Percentiles rank a stretch among this genome's conserved stretches.
Evolutionary conservation across 2,329 filamentous ascomycete genomes (phyloP).

Genomic region (Xylariaceae sp.): DNA sequence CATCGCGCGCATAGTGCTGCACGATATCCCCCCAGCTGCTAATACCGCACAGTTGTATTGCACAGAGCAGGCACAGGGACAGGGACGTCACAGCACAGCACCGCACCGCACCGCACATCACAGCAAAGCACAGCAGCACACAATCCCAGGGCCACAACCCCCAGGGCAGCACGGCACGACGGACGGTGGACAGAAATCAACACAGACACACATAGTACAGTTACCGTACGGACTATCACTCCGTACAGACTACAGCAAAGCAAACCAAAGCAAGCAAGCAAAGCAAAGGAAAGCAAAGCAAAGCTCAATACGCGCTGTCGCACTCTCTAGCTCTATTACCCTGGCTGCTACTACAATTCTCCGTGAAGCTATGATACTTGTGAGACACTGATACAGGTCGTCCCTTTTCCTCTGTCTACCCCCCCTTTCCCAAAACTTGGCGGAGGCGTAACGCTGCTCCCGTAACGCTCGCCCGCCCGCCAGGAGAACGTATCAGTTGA

Average conservation of each 20-base stretch:
- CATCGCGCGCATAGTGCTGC: constrained; percentile 13
- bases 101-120: constrained; percentile 10
- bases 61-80: constrained; percentile 3
- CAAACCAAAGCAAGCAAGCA: too few relatives aligned
- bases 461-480: too few relatives aligned
- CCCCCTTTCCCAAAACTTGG: constrained; percentile 27
- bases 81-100: constrained; percentile 7
- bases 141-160: background rate
- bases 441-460: constrained; percentile 24
- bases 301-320: constrained; percentile 21
- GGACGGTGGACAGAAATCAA: background rate
- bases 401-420: constrained; percentile 17
- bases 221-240: background rate
- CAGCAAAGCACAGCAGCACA: constrained; percentile 5
- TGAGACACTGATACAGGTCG: constrained; percentile 30
- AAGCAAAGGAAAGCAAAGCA: constrained; percentile 9
- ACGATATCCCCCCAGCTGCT: background rate
- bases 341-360: constrained; percentile 14
- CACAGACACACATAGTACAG: constrained; percentile 14
- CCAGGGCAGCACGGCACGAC: constrained; percentile 14
- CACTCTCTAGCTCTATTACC: constrained; percentile 26
- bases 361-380: constrained; percentile 32
- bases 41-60: constrained; percentile 2
- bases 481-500: constrained; percentile 4
- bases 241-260: too few relatives aligned